Conservation (phyloP, 1,284 basidiomycete species). For the Meripilus lineatus region DNA sequence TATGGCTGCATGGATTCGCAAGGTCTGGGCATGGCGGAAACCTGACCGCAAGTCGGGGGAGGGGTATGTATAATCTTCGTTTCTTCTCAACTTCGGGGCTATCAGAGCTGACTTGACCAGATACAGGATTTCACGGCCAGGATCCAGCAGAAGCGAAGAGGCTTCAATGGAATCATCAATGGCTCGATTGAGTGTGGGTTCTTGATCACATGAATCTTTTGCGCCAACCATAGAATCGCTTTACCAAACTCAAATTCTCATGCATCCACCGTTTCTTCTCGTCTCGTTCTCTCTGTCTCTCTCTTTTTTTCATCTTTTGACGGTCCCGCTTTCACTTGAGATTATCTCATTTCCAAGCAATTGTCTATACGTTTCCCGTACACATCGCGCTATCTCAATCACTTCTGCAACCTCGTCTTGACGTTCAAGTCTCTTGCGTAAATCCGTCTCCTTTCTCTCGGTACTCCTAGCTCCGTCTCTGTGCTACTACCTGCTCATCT, state of each 20-base stretch:
- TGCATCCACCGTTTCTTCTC: not conserved
- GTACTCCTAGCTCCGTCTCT: not conserved
- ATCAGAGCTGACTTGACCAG: not conserved
- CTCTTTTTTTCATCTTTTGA: not conserved
- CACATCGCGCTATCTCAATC: too few relatives aligned
- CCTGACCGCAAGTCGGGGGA: conserved; percentile 39
- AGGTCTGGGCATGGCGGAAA: conserved; percentile 83
- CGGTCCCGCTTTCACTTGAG: not conserved
- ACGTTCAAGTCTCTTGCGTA: not conserved
- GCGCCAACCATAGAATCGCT: not conserved
- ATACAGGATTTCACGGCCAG: conserved; percentile 30
- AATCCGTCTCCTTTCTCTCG: not conserved
- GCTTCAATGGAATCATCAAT: conserved; percentile 22
- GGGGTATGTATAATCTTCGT: conserved; percentile 20
- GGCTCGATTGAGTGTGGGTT: conserved; percentile 13
- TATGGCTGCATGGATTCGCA: conserved; percentile 87
- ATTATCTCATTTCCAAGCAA: too few relatives aligned
- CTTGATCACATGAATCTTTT: not conserved
- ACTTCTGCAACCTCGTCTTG: not conserved
- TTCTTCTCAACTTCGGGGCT: not conserved
- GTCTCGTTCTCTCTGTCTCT: not conserved
- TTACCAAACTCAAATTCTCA: not conserved
- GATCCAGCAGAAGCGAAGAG: conserved; percentile 35
- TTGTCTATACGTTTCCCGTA: too few relatives aligned
- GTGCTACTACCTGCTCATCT: not conserved